These are phyloP conservation scores for Blastocystis sp. DNA, from an alignment of 352 stramenopile genomes.

Conservation along the genomic window DNA sequence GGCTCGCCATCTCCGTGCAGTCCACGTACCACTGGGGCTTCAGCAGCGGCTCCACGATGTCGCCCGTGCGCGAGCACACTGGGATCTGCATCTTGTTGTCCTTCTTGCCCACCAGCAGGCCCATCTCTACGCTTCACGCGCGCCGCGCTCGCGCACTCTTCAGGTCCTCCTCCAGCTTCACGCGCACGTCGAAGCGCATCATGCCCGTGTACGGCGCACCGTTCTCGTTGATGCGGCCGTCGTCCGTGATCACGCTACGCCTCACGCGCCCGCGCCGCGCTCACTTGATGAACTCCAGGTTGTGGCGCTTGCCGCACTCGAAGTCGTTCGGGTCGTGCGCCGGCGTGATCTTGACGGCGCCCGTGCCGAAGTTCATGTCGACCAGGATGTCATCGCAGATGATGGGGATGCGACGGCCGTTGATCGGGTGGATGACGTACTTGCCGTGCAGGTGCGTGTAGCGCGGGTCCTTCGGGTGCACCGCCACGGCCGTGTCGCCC, in stretches of 20 bases:
- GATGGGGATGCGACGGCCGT: slow-evolving; percentile 86
- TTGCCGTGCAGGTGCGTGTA: slow-evolving; percentile 93
- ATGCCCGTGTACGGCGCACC: slow-evolving; percentile 84
- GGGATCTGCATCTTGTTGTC: slow-evolving; percentile 96
- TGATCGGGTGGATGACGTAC: slow-evolving; percentile 92
- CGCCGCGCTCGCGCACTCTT: slow-evolving; percentile 74
- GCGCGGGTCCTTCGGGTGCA: slow-evolving; percentile 94
- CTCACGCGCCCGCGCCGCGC: neutral
- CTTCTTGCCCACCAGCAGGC: slow-evolving; percentile 90
- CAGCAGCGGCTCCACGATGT: slow-evolving; percentile 96
- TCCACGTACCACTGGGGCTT: slow-evolving; percentile 99
- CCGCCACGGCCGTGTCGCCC: slow-evolving; percentile 92
- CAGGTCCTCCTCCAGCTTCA: slow-evolving; percentile 77
- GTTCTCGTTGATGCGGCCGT: slow-evolving; percentile 91
- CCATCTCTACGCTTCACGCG: slow-evolving; percentile 77
- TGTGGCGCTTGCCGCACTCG: slow-evolving; percentile 90
- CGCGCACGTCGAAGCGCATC: slow-evolving; percentile 88
- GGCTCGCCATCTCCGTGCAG: slow-evolving; percentile 88
- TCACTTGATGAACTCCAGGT: slow-evolving; percentile 90
- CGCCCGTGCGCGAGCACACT: slow-evolving; percentile 91
- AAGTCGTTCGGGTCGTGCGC: slow-evolving; percentile 99
- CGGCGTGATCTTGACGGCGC: slow-evolving; percentile 92
- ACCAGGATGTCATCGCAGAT: slow-evolving; percentile 90
- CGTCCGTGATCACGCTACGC: slow-evolving; percentile 84
- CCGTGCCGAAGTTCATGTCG: slow-evolving; percentile 96